Percentiles rank a stretch among this genome's conserved stretches.
These are phyloP conservation scores for Talinum fruticosum DNA, from an alignment of 148 eudicot species.

Conservation along the genomic window DNA sequence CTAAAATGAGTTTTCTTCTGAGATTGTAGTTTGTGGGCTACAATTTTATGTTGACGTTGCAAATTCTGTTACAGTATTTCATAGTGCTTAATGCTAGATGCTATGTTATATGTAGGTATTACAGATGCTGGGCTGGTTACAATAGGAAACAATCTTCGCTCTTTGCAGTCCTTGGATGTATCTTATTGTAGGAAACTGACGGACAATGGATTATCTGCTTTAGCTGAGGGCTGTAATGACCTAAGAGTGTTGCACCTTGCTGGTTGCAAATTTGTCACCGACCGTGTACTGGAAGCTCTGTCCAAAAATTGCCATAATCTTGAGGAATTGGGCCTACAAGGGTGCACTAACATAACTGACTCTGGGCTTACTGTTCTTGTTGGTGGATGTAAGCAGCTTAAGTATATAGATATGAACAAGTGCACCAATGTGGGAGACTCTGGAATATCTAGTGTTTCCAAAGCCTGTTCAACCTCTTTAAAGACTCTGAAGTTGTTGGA, in stretches of 20 bases:
- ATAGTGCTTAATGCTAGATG: conserved; percentile 10
- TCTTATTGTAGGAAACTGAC: conserved; percentile 82
- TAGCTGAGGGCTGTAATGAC: conserved; percentile 71
- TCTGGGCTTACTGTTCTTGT: conserved; percentile 62
- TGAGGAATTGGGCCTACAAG: conserved; percentile 63
- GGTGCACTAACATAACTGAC: conserved; percentile 76
- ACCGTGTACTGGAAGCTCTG: conserved; percentile 47
- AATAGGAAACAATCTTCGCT: conserved; percentile 61
- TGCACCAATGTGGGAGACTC: conserved; percentile 76
- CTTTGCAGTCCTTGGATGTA: conserved; percentile 68
- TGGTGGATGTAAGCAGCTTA: conserved; percentile 59
- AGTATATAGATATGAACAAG: conserved; percentile 64
- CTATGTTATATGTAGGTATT: conserved; percentile 52
- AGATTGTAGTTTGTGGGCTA: not conserved
- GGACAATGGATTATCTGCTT: conserved; percentile 67
- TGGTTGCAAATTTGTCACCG: conserved; percentile 76
- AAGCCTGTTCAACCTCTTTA: conserved; percentile 65
- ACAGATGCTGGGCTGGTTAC: conserved; percentile 71
- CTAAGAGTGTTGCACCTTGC: conserved; percentile 69
- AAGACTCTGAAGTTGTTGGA: conserved; percentile 68
- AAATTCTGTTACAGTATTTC: not conserved
- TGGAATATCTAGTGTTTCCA: conserved; percentile 54
- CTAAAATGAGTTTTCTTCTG: not conserved
- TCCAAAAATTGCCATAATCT: conserved; percentile 61
- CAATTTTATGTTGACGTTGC: not conserved